phyloP scores from a whole-genome alignment of 768 basidiomycete species.

The Antrodiella citrinella region DNA sequence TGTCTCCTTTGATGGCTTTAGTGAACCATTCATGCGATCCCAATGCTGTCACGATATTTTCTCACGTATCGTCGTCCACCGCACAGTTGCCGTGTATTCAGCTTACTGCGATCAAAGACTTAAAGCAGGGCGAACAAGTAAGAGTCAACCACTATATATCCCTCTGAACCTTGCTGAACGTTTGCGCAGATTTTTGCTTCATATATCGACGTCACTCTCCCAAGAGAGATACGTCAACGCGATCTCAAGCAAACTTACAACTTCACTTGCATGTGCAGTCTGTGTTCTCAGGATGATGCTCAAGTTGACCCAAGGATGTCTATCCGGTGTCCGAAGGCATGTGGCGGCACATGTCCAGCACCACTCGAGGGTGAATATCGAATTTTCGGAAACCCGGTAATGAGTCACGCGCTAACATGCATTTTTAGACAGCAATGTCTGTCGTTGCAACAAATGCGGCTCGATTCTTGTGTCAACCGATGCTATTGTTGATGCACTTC shows the following conservation, averaged over 20 bases:
- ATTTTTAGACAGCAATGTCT: conserved; percentile 39
- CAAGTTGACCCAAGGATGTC: conserved; percentile 58
- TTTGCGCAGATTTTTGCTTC: conserved; percentile 70
- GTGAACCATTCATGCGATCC: conserved; percentile 87
- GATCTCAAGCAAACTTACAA: conserved; percentile 66
- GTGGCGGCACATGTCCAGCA: conserved; percentile 50
- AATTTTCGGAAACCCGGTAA: too few species aligned
- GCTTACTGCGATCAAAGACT: conserved; percentile 61
- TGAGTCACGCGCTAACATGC: too few species aligned
- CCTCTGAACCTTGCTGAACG: not conserved
- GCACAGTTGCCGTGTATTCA: conserved; percentile 57
- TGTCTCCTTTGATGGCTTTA: conserved; percentile 73
- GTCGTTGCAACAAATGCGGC: conserved; percentile 50
- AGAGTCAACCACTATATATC: too few species aligned
- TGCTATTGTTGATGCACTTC: conserved; percentile 52
- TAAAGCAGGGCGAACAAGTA: conserved; percentile 67
- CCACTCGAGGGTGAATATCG: too few species aligned
- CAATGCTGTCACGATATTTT: conserved; percentile 90
- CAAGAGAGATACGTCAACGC: conserved; percentile 42
- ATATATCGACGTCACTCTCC: conserved; percentile 81
- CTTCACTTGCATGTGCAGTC: conserved; percentile 63
- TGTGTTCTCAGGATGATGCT: conserved; percentile 34
- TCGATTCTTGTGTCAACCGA: conserved; percentile 39
- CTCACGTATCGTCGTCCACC: conserved; percentile 34
- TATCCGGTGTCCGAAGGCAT: conserved; percentile 60